phyloP scores from a whole-genome alignment of 805 yeast genomes.

The Brettanomyces sp. region DNA sequence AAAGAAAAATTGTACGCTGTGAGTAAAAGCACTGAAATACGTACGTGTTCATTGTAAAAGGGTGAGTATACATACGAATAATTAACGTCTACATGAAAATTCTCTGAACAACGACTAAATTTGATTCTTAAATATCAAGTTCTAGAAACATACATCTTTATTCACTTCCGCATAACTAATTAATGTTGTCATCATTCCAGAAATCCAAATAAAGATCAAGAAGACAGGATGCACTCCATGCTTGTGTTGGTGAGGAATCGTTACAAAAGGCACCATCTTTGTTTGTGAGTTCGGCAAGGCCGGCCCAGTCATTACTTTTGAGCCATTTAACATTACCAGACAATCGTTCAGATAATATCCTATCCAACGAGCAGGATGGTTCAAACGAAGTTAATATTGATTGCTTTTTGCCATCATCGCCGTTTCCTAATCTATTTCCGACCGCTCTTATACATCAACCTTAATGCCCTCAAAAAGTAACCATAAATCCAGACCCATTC shows the following conservation, averaged over 20 bases:
- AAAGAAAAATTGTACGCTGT: too few relatives aligned
- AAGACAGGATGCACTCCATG: constrained; percentile 89
- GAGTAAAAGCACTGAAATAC: too few relatives aligned
- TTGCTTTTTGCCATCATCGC: constrained; percentile 5
- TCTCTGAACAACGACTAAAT: too few relatives aligned
- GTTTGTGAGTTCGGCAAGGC: constrained; percentile 85
- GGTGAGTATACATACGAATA: too few relatives aligned
- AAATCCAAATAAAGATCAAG: constrained; percentile 70
- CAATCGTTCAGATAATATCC: constrained; percentile 51
- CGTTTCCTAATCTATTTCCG: background rate
- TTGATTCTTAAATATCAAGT: background rate
- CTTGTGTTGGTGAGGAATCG: constrained; percentile 93
- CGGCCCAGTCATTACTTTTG: constrained; percentile 79
- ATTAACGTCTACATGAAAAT: too few relatives aligned
- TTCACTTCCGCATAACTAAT: background rate
- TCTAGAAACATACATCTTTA: background rate
- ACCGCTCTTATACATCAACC: constrained; percentile 37
- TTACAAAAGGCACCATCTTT: constrained; percentile 72
- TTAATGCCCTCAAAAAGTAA: constrained; percentile 73
- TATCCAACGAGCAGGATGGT: constrained; percentile 28
- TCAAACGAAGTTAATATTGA: constrained; percentile 9
- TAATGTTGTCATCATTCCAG: constrained; percentile 25
- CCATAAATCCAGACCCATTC: constrained; percentile 97
- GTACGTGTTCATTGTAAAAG: too few relatives aligned
- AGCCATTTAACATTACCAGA: constrained; percentile 64